Evolutionary conservation across 139 green algal species (phyloP), one percentile per base, ranked within the genome.

Genomic region (Eudorina sp.): DNA sequence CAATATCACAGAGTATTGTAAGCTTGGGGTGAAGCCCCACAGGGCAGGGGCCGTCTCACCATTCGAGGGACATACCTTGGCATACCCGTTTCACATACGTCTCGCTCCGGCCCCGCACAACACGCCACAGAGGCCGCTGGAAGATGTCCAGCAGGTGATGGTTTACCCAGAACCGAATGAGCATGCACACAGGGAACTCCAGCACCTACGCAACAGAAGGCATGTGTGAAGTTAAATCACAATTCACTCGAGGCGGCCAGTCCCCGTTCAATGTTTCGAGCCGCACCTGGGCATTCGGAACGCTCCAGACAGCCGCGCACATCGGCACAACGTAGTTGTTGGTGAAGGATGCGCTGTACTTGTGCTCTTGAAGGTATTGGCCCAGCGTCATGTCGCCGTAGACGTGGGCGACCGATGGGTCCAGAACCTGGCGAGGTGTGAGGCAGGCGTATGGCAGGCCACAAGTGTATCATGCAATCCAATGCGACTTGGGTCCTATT

Each of bases 221-320:
- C 11, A 40, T 34, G 62, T 25, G 29, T 66, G 7, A 11, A 25
- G 29, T 66, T 66, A 66, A 66, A 23, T 11, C 7, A 66, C 8
- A 11, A 25, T 25, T 34, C 19, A 31, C 48, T 55, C 48, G 48
- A 72, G 62, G 11, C 62, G 38, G n/a, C 62, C n/a, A 72, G 16
- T 40, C 14, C 4, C 7, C 55, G 4, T 66, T 66, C 29, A 66
- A 66, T 66, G 3, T 66, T 5, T 23, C 27, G 13, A 23, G 53
- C 0, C 40, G 19, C 86, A 96, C 94, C 90, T 95, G 91, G 0
- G 89, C 81, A 11, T 95, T 95, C 21, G 96, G 94, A 41, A 98
- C 96, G 83, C 95, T 98, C 98, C 98, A 99, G 9, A 99, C 97
- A 21, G 97, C 96, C 0, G 97, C 97, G 73, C 98, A 99, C 97